These are phyloP conservation scores for Lentinula detonsa DNA, from an alignment of 768 basidiomycete genomes.

Conservation along the genomic window DNA sequence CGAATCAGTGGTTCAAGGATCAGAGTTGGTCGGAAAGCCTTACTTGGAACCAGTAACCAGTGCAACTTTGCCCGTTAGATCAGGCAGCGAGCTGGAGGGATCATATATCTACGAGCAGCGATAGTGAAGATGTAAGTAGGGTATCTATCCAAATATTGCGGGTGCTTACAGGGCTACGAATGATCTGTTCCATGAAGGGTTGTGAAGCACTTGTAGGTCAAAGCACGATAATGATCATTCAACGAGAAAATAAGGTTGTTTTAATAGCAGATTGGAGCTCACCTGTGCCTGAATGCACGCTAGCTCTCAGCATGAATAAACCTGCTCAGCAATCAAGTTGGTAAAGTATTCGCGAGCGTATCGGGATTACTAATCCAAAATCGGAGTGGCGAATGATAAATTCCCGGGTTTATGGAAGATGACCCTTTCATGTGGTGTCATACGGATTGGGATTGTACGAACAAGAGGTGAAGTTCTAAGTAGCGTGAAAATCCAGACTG, in stretches of 20 bases:
- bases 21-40: slow-evolving; percentile 1
- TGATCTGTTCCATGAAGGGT: neutral
- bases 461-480: too few relatives aligned
- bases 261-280: too few relatives aligned
- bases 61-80: slow-evolving; percentile 28
- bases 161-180: neutral
- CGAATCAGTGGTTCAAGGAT: neutral
- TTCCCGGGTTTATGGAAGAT: too few relatives aligned
- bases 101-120: neutral
- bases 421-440: too few relatives aligned
- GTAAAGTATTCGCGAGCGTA: neutral
- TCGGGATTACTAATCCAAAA: neutral
- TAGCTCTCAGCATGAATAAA: too few relatives aligned
- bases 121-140: neutral
- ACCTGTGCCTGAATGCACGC: too few relatives aligned
- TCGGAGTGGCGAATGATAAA: too few relatives aligned
- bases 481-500: too few relatives aligned
- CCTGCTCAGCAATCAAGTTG: neutral
- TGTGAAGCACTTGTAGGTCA: too few relatives aligned
- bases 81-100: slow-evolving; percentile 16
- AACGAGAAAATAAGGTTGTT: too few relatives aligned
- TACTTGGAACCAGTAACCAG: slow-evolving; percentile 41
- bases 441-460: too few relatives aligned
- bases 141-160: neutral
- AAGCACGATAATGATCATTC: too few relatives aligned